Percentiles rank a stretch among this genome's conserved stretches.
phyloP scores from a whole-genome alignment of 169 alveolate species.

The Plasmodium vinckei region DNA sequence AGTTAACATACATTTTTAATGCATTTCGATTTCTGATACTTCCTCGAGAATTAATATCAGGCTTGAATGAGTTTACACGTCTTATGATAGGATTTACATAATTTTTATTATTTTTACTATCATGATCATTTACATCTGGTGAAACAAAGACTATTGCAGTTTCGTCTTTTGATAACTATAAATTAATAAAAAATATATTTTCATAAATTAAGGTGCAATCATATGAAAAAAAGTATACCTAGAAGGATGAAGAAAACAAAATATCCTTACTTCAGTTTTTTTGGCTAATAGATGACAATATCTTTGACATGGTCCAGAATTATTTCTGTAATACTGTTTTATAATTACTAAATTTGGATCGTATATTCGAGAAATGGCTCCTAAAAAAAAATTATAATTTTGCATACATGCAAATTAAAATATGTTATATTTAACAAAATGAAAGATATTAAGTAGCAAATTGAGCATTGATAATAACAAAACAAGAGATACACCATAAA shows the following conservation, averaged over 20 bases:
- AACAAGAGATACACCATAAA: neutral
- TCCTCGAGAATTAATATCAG: too few species aligned
- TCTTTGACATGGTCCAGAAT: constrained; percentile 28
- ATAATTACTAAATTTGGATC: constrained; percentile 36
- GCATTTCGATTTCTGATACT: neutral
- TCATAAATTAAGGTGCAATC: neutral
- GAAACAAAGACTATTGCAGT: constrained; percentile 33
- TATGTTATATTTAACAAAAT: neutral
- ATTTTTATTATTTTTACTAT: too few species aligned
- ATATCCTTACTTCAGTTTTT: constrained; percentile 23
- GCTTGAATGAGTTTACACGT: too few species aligned
- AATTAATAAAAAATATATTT: neutral
- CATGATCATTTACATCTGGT: too few species aligned
- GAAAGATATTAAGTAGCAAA: neutral
- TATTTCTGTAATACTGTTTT: constrained; percentile 2
- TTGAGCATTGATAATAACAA: neutral
- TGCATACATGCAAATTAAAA: neutral
- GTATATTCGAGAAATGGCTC: constrained; percentile 39
- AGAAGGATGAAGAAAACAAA: neutral
- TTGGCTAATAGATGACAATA: constrained; percentile 54
- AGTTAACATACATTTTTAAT: constrained; percentile 28
- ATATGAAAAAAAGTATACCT: neutral
- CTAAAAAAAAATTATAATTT: constrained; percentile 3
- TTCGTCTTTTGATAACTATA: constrained; percentile 21
- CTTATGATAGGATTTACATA: too few species aligned